A percentile compares a stretch with the other conserved stretches of the same genome.
phyloP scores from a whole-genome alignment of 2,329 filamentous ascomycete genomes.

The Neofusicoccum sp. region DNA sequence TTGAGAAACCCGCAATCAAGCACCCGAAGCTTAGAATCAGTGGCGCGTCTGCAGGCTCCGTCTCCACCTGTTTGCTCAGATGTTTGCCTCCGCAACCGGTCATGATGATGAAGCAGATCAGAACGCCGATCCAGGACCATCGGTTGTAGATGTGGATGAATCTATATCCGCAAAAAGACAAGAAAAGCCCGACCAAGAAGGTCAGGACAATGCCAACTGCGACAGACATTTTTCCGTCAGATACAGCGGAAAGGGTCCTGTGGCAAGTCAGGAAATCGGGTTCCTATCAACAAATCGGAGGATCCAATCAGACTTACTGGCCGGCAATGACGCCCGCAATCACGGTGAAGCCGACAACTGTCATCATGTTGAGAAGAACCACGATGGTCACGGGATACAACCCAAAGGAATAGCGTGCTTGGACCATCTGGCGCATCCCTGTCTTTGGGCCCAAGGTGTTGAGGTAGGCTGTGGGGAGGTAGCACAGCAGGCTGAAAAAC shows the following conservation, averaged over 20 bases:
- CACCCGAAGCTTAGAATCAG: slow-evolving; percentile 60
- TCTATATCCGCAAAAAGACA: slow-evolving; percentile 64
- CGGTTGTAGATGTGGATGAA: slow-evolving; percentile 60
- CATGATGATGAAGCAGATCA: slow-evolving; percentile 59
- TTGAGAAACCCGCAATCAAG: slow-evolving; percentile 65
- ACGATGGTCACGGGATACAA: slow-evolving; percentile 61
- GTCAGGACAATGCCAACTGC: slow-evolving; percentile 65
- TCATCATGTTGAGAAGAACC: slow-evolving; percentile 64
- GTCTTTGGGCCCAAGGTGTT: slow-evolving; percentile 60
- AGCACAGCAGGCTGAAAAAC: slow-evolving; percentile 63
- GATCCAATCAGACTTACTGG: slow-evolving; percentile 50
- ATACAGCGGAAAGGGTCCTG: slow-evolving; percentile 36
- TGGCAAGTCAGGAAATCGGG: background rate
- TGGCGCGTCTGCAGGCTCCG: slow-evolving; percentile 47
- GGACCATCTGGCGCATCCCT: slow-evolving; percentile 67
- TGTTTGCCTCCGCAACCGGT: slow-evolving; percentile 57
- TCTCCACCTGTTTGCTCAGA: slow-evolving; percentile 51
- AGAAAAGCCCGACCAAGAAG: slow-evolving; percentile 57
- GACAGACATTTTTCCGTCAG: slow-evolving; percentile 48
- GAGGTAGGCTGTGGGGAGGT: slow-evolving; percentile 58
- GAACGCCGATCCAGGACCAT: slow-evolving; percentile 59
- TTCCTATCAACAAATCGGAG: slow-evolving; percentile 31
- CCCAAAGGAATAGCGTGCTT: slow-evolving; percentile 66
- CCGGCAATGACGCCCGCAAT: slow-evolving; percentile 65
- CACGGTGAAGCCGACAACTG: slow-evolving; percentile 64